phyloP scores from a whole-genome alignment of 2,329 filamentous ascomycete species.

The Fusarium sp. region DNA sequence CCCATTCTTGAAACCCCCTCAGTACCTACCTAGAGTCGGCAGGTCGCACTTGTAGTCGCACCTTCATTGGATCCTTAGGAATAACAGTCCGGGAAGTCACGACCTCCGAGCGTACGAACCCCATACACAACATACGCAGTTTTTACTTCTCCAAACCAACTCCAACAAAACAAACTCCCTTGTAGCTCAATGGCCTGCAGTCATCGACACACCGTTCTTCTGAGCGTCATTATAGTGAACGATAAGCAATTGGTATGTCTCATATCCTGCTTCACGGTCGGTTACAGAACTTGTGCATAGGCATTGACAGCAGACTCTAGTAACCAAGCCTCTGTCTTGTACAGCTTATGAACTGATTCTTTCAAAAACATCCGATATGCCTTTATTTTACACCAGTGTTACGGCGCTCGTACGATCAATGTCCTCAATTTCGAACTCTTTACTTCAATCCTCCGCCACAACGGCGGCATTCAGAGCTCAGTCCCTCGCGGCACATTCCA shows the following conservation, averaged over 20 bases:
- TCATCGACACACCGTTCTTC: background rate
- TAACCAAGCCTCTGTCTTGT: background rate
- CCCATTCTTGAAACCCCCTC: background rate
- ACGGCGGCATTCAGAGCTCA: background rate
- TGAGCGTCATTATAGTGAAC: background rate
- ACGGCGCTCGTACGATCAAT: constrained; percentile 21
- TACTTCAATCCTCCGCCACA: background rate
- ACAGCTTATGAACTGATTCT: background rate
- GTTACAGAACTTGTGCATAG: background rate
- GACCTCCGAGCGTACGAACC: constrained; percentile 1
- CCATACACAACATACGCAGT: constrained; percentile 5
- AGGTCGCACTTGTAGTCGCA: constrained; percentile 4
- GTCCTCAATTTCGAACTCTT: background rate
- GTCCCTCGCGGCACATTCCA: background rate
- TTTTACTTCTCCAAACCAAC: background rate
- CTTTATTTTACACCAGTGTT: constrained; percentile 25
- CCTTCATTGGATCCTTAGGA: background rate
- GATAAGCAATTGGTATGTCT: background rate
- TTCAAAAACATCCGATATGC: background rate
- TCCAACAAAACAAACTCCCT: background rate
- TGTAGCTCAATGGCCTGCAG: background rate
- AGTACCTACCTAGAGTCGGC: background rate
- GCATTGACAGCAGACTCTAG: background rate
- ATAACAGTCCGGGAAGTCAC: constrained; percentile 12
- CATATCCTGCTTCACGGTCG: background rate